These are phyloP conservation scores for Setaria italica DNA, from an alignment of 202 grass and related monocot genomes.

Conservation along the genomic window DNA sequence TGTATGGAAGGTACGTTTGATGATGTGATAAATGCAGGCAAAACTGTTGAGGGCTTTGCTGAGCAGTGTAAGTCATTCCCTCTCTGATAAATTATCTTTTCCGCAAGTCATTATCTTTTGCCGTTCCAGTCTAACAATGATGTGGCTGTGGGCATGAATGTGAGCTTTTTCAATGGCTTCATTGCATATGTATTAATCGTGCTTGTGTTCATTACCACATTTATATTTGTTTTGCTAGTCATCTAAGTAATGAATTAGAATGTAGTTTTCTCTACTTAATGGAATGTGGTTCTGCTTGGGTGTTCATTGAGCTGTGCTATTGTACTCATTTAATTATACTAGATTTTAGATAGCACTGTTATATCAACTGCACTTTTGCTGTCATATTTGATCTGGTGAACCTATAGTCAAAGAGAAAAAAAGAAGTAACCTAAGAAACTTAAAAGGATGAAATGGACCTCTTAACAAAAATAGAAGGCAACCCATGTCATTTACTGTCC, in stretches of 20 bases:
- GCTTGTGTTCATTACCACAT: not conserved
- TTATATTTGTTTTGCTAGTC: conserved; percentile 33
- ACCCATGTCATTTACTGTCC: conserved; percentile 2
- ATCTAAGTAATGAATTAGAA: conserved; percentile 23
- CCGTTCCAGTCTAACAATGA: not conserved
- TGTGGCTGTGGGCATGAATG: not conserved
- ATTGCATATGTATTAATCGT: conserved; percentile 8
- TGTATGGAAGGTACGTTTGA: conserved; percentile 28
- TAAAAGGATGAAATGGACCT: conserved; percentile 38
- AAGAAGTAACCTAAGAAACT: not conserved
- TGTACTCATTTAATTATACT: conserved; percentile 20
- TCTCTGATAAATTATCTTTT: conserved; percentile 6
- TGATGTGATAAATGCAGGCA: conserved; percentile 5
- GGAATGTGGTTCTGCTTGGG: not conserved
- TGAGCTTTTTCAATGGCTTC: conserved; percentile 23
- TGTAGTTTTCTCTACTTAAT: conserved; percentile 13
- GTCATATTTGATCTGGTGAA: conserved; percentile 33
- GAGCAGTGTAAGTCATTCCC: conserved; percentile 47
- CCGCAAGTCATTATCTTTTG: not conserved
- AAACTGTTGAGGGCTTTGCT: conserved; percentile 28
- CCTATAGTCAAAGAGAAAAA: conserved; percentile 41
- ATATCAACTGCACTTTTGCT: not conserved
- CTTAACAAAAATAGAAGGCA: conserved; percentile 30
- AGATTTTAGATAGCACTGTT: conserved; percentile 22
- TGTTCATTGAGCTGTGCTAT: conserved; percentile 20